These are phyloP conservation scores for Dacryopinax spathularia DNA, from an alignment of 768 basidiomycete species.

Conservation along the genomic window DNA sequence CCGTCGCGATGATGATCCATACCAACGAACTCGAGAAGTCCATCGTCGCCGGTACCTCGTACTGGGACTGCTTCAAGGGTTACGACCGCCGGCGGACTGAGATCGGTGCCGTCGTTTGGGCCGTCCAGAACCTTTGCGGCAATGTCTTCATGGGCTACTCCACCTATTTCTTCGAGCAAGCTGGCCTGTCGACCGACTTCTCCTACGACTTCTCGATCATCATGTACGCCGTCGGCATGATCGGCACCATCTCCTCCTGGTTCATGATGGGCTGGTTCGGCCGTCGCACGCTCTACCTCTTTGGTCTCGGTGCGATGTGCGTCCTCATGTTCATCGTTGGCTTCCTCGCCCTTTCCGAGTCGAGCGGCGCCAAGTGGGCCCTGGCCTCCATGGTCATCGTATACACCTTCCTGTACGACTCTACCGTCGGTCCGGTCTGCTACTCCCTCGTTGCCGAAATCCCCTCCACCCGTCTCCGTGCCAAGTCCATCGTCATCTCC, in stretches of 20 bases:
- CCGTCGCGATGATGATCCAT: slow-evolving; percentile 24
- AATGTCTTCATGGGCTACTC: slow-evolving; percentile 12
- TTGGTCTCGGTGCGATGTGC: slow-evolving; percentile 18
- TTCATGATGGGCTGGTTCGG: slow-evolving; percentile 19
- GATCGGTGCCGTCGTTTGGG: slow-evolving; percentile 20
- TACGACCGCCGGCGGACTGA: slow-evolving; percentile 24
- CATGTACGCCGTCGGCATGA: slow-evolving; percentile 17
- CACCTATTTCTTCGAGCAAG: slow-evolving; percentile 16
- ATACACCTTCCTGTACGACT: slow-evolving; percentile 21
- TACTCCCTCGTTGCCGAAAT: slow-evolving; percentile 22
- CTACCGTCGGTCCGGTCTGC: slow-evolving; percentile 19
- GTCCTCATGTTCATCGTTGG: slow-evolving; percentile 23
- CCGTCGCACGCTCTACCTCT: slow-evolving; percentile 24
- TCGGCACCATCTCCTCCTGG: slow-evolving; percentile 24
- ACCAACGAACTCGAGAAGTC: slow-evolving; percentile 25
- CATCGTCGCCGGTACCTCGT: slow-evolving; percentile 20
- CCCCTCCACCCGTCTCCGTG: slow-evolving; percentile 20
- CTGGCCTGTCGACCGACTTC: slow-evolving; percentile 14
- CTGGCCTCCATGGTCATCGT: slow-evolving; percentile 21
- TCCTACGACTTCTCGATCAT: slow-evolving; percentile 14
- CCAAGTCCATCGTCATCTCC: slow-evolving; percentile 21
- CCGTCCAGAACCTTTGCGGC: slow-evolving; percentile 20
- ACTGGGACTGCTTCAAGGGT: slow-evolving; percentile 23
- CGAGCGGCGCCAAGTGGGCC: slow-evolving; percentile 14
- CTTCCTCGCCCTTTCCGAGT: slow-evolving; percentile 17